Percentiles rank a stretch among this genome's conserved stretches.
Evolutionary conservation across 1,139 yeast genomes (phyloP).

Genomic region (Lodderomyces pseudojiufengensis): DNA sequence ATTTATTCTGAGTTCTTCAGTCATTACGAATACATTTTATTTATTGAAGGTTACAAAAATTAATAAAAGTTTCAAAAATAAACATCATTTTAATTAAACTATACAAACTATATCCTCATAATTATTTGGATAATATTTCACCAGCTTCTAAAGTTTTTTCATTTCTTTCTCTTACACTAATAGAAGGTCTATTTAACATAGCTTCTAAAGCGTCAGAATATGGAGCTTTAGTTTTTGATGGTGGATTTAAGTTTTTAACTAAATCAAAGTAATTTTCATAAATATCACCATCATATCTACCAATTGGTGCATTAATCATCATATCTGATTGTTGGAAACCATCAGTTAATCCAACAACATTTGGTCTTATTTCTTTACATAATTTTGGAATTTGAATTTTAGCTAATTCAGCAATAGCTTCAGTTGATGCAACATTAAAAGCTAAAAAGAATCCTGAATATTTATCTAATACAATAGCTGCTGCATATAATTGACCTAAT

Average conservation of each 20-base stretch:
- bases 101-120: too few species aligned
- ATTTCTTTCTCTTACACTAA: conserved; percentile 38
- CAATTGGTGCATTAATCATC: conserved; percentile 42
- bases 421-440: conserved; percentile 30
- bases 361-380: conserved; percentile 40
- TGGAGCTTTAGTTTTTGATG: conserved; percentile 36
- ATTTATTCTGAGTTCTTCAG: too few species aligned
- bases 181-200: conserved; percentile 37
- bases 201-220: conserved; percentile 33
- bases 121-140: conserved; percentile 28
- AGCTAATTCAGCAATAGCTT: conserved; percentile 32
- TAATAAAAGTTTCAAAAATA: too few species aligned
- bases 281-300: conserved; percentile 43
- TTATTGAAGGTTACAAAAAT: too few species aligned
- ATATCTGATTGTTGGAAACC: conserved; percentile 47
- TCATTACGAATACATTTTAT: too few species aligned
- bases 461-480: conserved; percentile 32
- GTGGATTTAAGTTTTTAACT: conserved; percentile 38
- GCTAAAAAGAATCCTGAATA: conserved; percentile 42
- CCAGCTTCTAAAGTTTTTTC: conserved; percentile 29
- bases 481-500: conserved; percentile 28
- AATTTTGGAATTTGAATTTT: conserved; percentile 31
- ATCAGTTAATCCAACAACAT: conserved; percentile 44
- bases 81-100: conserved; percentile 2
- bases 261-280: conserved; percentile 44